Base-by-base conservation (phyloP, 176 grass and related monocot species). In the Neostapfia colusana region DNA sequence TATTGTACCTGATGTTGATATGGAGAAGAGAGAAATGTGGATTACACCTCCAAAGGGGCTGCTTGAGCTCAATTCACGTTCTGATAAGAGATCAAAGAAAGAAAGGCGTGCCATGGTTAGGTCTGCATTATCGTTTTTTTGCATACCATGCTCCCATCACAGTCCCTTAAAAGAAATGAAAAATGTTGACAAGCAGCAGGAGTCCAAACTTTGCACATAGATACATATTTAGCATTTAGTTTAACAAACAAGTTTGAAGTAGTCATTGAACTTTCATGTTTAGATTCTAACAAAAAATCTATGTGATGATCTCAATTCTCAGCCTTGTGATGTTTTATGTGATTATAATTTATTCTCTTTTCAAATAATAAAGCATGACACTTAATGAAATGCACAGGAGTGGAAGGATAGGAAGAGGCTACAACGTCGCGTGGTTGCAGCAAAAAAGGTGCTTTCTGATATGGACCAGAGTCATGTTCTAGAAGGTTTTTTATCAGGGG, bases 21-120 rank as follows among this genome's bases (percentile, higher is more conserved):
- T 81, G 76, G 91, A 86, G 62, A 90, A 63, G 61, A 79, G 83
- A 74, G 83, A 99, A 87, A 99, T 97, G 84, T 55, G 26, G 85
- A 95, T 99, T 82, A 92, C 91, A 79, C 95, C 95, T 56, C 95
- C 95, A 71, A 95, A 95, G 76, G 95, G 95, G 10, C 83, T 99
- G 55, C 82, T 99, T 46, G 95, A 95, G 77, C 76, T 99, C 54
- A 99, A 99, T 74, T 76, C 73, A 69, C 91, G 91, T 77, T 72
- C 91, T 76, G 85, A 81, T 68, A 73, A 75, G 59, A 88, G 81
- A 79, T 83, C 95, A 17, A 95, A 91, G 77, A 99, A 99, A 92
- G 89, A 99, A 91, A 90, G 85, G 57, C 87, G 87, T 61, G 76
- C 45, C 64, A 91, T 95, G 95, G 91, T 99, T 99, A 90, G 95